Base-by-base conservation (phyloP, 2,329 filamentous ascomycete species). In the Phyllosticta citribraziliensis region DNA sequence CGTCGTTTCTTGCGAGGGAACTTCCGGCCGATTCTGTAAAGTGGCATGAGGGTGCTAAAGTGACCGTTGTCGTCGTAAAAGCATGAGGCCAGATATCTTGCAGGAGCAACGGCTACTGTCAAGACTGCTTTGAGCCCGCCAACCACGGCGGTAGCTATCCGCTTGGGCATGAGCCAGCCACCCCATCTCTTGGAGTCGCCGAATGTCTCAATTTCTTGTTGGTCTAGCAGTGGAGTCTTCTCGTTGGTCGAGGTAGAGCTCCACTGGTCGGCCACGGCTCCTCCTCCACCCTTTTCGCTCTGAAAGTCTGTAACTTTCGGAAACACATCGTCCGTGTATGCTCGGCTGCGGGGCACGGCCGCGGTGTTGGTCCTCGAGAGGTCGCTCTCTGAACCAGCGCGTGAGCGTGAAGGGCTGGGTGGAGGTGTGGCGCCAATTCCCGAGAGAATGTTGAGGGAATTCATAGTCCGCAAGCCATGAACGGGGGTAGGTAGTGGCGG, bases 371-470 rank as follows among this genome's bases (percentile, higher is more conserved):
- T 58, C 53, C 64, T 66, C 62, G 65, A 69, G 61, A 74, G 71
- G 64, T 80, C 79, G 67, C 77, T 77, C 67, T 82, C 77, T 50
- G 81, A 83, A 64, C 75, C 76, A 64, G 81, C 80, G 67, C 82
- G 80, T 64, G 80, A 80, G 65, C 81, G 80, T 62, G 76, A 71
- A 62, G 78, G 77, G 60, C 73, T 75, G 58, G 80, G 73, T 63
- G 76, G 76, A 66, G 82, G 78, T 65, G 82, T 80, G 71, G 79
- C 80, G 71, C 83, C 82, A 71, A 86, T 83, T 73, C 89, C 86
- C 71, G 91, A 94, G 74, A 97, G 85, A 75, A 96, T 90, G 79
- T 94, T 96, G 80, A 96, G 82, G 70, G 92, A 96, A 86, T 97
- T 97, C 93, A 97, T 97, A 62, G 82, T 89, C 80, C 76, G 75